A percentile compares a stretch with the other conserved stretches of the same genome.
Conservation (phyloP, 495 filamentous ascomycete genomes). For the Talaromyces ruber region DNA sequence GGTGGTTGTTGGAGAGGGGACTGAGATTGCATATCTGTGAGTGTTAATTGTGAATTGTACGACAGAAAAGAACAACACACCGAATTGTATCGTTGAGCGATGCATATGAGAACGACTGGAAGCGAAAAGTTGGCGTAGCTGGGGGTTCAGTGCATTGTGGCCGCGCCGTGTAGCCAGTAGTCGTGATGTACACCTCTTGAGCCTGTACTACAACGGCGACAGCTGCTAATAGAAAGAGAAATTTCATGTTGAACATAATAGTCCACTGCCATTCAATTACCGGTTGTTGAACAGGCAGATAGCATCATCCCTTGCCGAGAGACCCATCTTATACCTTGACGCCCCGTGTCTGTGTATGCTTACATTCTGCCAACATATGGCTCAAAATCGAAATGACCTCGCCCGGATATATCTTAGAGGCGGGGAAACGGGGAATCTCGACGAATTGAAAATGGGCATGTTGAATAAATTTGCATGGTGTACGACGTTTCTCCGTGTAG, state of each 20-base stretch:
- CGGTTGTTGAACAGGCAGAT: no score
- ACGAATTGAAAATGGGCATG: neutral
- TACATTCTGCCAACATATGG: neutral
- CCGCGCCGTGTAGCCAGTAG: conserved; percentile 13
- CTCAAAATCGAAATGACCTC: neutral
- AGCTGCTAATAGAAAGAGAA: neutral
- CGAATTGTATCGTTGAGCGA: conserved; percentile 15
- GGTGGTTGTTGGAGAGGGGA: conserved; percentile 18
- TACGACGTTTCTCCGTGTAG: neutral
- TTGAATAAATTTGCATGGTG: neutral
- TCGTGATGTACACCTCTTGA: conserved; percentile 18
- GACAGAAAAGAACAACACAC: conserved; percentile 2
- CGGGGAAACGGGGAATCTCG: neutral
- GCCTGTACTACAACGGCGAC: conserved; percentile 9
- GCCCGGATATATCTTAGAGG: neutral
- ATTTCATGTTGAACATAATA: neutral
- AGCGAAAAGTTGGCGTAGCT: conserved; percentile 13
- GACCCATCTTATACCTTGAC: neutral
- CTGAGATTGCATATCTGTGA: conserved; percentile 13
- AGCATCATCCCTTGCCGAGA: neutral
- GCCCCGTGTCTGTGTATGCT: neutral
- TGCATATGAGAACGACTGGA: conserved; percentile 18
- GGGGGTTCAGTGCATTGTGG: conserved; percentile 14
- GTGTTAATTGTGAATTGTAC: neutral
- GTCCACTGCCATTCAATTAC: neutral